Conservation (phyloP, 768 basidiomycete species). For the Boletus speciosus region DNA sequence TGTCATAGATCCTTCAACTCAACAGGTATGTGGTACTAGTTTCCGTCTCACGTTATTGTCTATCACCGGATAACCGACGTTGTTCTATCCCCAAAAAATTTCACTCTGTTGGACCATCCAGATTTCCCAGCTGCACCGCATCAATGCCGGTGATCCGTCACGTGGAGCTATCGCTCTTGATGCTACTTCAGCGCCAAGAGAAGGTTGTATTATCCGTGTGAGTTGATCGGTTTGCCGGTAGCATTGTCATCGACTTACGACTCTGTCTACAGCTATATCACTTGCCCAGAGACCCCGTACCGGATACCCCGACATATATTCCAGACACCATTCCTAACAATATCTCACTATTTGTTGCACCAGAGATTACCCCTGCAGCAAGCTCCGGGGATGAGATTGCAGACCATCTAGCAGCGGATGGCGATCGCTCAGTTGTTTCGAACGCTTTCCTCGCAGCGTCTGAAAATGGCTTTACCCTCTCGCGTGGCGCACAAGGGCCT, state of each 20-base stretch:
- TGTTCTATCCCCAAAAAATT: neutral
- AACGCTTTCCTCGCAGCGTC: slow-evolving; percentile 45
- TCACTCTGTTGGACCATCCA: slow-evolving; percentile 14
- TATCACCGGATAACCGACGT: neutral
- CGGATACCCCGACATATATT: neutral
- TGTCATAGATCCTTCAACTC: slow-evolving; percentile 24
- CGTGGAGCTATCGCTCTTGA: slow-evolving; percentile 65
- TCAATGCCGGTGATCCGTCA: slow-evolving; percentile 70
- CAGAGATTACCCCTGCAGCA: slow-evolving; percentile 14
- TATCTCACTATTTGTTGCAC: slow-evolving; percentile 24
- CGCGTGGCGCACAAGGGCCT: slow-evolving; percentile 28
- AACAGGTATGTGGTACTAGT: slow-evolving; percentile 4
- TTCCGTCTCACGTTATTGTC: neutral
- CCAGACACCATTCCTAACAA: slow-evolving; percentile 5
- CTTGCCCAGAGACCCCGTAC: slow-evolving; percentile 26
- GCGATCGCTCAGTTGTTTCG: neutral
- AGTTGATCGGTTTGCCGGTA: slow-evolving; percentile 11
- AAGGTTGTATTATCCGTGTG: slow-evolving; percentile 53
- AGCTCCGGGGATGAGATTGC: neutral
- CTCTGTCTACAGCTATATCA: slow-evolving; percentile 40
- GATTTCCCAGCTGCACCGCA: slow-evolving; percentile 49
- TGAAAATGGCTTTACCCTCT: slow-evolving; percentile 50
- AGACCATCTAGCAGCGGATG: neutral
- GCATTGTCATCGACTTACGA: neutral
- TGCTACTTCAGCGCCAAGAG: slow-evolving; percentile 45